Percentiles rank a stretch among this genome's conserved stretches.
Evolutionary conservation across 169 alveolate species (phyloP).

Genomic region (Plasmodium inui): DNA sequence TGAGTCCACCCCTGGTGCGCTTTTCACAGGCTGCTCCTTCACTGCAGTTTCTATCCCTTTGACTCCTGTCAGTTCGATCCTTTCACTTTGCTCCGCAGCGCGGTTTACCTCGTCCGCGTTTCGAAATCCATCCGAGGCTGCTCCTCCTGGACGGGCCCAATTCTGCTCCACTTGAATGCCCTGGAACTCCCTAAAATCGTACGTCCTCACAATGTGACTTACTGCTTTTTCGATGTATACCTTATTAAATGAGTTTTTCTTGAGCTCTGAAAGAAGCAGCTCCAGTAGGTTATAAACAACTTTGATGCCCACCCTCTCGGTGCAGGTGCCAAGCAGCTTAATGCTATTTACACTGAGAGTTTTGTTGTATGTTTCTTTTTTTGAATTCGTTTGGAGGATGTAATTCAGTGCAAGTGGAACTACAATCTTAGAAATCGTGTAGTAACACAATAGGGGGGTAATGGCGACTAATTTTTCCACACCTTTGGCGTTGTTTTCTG

Average conservation of each 20-base stretch:
- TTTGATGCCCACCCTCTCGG: constrained; percentile 46
- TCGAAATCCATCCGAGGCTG: background rate
- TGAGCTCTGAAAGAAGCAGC: constrained; percentile 31
- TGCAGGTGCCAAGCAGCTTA: constrained; percentile 47
- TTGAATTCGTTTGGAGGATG: constrained; percentile 47
- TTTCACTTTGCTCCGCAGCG: background rate
- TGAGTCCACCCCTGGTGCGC: background rate
- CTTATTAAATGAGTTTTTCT: constrained; percentile 57
- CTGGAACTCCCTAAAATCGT: constrained; percentile 57
- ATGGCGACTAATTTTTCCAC: constrained; percentile 21
- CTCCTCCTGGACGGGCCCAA: background rate
- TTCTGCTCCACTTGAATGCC: background rate
- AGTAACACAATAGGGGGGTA: constrained; percentile 21
- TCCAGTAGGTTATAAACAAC: constrained; percentile 18
- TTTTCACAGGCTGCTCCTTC: background rate
- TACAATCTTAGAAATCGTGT: constrained; percentile 43
- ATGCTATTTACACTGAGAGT: constrained; percentile 30
- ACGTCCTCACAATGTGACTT: constrained; percentile 37
- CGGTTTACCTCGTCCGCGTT: background rate
- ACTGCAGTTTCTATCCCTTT: background rate
- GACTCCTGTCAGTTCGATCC: background rate
- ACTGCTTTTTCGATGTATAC: constrained; percentile 63
- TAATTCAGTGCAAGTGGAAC: constrained; percentile 58
- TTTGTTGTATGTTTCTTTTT: constrained; percentile 70
- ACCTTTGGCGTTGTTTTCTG: constrained; percentile 57